Conservation (phyloP, 805 yeast genomes). For the Wickerhamiella kurtzmanii region DNA sequence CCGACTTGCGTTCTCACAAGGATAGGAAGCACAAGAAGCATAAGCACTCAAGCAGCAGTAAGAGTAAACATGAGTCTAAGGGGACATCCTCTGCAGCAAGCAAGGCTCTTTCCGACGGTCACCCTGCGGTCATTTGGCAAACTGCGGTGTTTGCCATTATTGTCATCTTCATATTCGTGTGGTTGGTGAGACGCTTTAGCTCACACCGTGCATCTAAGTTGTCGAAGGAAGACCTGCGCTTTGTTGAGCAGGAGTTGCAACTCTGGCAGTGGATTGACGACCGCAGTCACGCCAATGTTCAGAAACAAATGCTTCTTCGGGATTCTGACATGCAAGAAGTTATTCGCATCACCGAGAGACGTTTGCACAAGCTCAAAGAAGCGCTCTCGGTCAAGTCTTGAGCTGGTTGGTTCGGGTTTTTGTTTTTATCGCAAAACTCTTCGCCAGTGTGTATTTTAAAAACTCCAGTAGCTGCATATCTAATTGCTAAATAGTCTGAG, state of each 20-base stretch:
- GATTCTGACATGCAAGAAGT: slow-evolving; percentile 16
- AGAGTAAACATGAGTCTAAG: too few species aligned
- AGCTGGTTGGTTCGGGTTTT: too few species aligned
- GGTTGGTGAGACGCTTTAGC: slow-evolving; percentile 5
- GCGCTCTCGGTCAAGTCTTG: background rate
- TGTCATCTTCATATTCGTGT: slow-evolving; percentile 10
- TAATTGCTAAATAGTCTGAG: too few species aligned
- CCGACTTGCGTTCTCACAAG: background rate
- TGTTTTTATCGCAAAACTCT: too few species aligned
- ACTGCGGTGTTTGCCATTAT: slow-evolving; percentile 4
- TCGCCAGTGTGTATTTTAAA: too few species aligned
- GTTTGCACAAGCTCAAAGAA: slow-evolving; percentile 14
- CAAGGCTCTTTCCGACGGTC: too few species aligned
- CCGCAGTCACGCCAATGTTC: slow-evolving; percentile 22
- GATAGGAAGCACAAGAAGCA: background rate
- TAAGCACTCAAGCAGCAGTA: background rate
- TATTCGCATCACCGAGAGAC: slow-evolving; percentile 16
- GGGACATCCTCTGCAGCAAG: background rate
- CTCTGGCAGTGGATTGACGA: slow-evolving; percentile 64
- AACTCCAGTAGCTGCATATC: too few species aligned
- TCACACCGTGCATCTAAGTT: slow-evolving; percentile 13
- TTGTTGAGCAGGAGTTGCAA: slow-evolving; percentile 39
- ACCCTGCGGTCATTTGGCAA: background rate
- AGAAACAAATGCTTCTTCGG: slow-evolving; percentile 15
- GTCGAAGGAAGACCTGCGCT: slow-evolving; percentile 18